These are phyloP conservation scores for Colletotrichum sp. DNA, from an alignment of 2,329 filamentous ascomycete species.

Conservation along the genomic window DNA sequence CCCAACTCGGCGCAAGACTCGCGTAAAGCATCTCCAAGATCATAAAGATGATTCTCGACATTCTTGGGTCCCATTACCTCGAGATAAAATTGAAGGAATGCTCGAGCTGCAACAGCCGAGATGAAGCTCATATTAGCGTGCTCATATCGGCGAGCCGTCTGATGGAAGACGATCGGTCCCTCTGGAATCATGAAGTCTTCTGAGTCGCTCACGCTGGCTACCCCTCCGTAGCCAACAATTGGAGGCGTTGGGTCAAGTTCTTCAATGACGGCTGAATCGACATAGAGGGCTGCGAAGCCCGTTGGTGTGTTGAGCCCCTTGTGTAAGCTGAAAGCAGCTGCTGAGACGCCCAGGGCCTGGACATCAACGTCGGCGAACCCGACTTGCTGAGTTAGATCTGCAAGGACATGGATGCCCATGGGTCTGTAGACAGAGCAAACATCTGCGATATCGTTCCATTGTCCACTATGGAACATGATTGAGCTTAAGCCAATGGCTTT, in stretches of 20 bases:
- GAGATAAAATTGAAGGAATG: constrained; percentile 30
- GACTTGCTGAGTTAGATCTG: constrained; percentile 35
- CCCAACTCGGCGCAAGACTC: constrained; percentile 24
- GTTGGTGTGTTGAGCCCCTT: constrained; percentile 36
- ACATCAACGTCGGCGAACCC: constrained; percentile 35
- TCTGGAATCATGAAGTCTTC: constrained; percentile 23
- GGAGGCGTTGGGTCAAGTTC: constrained; percentile 28
- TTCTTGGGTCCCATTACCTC: constrained; percentile 26
- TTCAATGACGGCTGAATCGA: constrained; percentile 26
- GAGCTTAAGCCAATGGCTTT: constrained; percentile 34
- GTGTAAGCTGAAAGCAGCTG: constrained; percentile 34
- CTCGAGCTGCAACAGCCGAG: constrained; percentile 25
- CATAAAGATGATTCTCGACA: constrained; percentile 29
- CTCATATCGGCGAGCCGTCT: constrained; percentile 30
- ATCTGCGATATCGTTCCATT: constrained; percentile 32
- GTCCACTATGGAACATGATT: constrained; percentile 36
- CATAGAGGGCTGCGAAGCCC: constrained; percentile 33
- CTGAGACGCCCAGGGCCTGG: constrained; percentile 27
- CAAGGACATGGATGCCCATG: constrained; percentile 32
- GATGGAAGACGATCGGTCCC: constrained; percentile 24
- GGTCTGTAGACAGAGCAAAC: constrained; percentile 29
- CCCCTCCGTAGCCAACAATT: constrained; percentile 28
- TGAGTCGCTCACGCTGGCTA: constrained; percentile 19
- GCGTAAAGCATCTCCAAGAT: constrained; percentile 25
- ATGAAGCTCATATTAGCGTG: constrained; percentile 33